phyloP scores from a whole-genome alignment of 495 filamentous ascomycete genomes.

The Aspergillus wentii region DNA sequence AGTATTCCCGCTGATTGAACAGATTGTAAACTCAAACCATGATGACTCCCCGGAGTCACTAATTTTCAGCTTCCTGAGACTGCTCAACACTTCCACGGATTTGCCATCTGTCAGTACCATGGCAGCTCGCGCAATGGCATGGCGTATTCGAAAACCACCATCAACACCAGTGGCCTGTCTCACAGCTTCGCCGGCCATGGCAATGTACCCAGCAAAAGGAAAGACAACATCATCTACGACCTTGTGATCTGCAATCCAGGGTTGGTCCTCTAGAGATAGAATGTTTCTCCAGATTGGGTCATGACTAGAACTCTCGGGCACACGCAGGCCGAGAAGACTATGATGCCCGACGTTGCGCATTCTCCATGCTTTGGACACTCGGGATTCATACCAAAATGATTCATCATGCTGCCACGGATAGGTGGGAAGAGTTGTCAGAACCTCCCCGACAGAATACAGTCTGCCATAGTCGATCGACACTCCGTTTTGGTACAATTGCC shows the following conservation, averaged over 20 bases:
- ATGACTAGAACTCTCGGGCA: constrained; percentile 25
- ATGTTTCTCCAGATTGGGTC: constrained; percentile 46
- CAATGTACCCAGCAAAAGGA: constrained; percentile 39
- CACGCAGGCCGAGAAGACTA: constrained; percentile 36
- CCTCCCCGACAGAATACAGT: constrained; percentile 22
- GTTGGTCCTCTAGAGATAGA: constrained; percentile 30
- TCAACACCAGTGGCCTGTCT: constrained; percentile 25
- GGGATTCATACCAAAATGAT: constrained; percentile 40
- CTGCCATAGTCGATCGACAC: constrained; percentile 13
- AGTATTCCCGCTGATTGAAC: constrained; percentile 22
- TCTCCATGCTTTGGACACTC: constrained; percentile 37
- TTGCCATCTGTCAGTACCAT: constrained; percentile 20
- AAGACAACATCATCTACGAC: constrained; percentile 34
- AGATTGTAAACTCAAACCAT: constrained; percentile 42
- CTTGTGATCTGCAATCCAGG: constrained; percentile 44
- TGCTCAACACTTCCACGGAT: constrained; percentile 26
- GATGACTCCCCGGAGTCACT: constrained; percentile 26
- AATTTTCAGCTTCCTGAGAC: constrained; percentile 21
- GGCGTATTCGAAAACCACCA: constrained; percentile 9
- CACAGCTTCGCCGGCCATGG: constrained; percentile 41
- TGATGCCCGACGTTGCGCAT: constrained; percentile 35
- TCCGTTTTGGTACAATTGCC: constrained; percentile 22
- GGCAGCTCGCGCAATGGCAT: constrained; percentile 19
- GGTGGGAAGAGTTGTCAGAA: constrained; percentile 34
- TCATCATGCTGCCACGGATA: constrained; percentile 46